Evolutionary conservation across 2,329 filamentous ascomycete genomes (phyloP), one percentile per base, ranked within the genome.

Genomic region (Neopestalotiopsis rosae): DNA sequence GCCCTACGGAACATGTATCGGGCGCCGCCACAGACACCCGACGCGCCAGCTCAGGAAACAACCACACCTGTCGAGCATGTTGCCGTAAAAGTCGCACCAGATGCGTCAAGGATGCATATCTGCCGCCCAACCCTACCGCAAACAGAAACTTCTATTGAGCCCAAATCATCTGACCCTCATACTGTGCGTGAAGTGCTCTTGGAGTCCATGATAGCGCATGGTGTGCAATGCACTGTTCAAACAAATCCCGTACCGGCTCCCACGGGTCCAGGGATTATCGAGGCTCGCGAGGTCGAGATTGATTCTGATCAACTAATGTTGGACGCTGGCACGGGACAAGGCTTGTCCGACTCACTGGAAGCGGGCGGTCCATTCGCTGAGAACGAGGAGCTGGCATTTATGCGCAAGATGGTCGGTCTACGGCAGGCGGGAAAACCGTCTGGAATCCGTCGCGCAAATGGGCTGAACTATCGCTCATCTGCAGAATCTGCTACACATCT

Each of bases 201-300:
- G 61, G 71, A 74, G 52, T 73, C 65, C 13, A 79, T 79, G 76
- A 74, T 79, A 45, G 72, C 76, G 28, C 75, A 75, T 34, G 73
- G 74, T 62, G 72, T 72, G 24, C 76, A 78, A 66, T 79, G 76
- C 72, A 76, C 76, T 30, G 73, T 79, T 32, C 76, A 75, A 75
- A 42, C 28, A 69, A 67, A 5, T 34, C 57, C 65, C 42, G 40
- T 66, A 5, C 66, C 65, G 42, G 52, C 45, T 32, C 20, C 65
- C 14, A 20, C 65, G 12, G 14, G n/a, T 6, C 52, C 64, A 14
- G 30, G 34, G 34, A 10, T 38, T 9, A 7, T 30, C 3, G 28
- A 67, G 13, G 64, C 57, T 57, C 67, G 67, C 62, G 65, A 69
- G 9, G 58, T 70, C 24, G 61, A 73, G 58, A 66, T 70, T 57